Evolutionary conservation across 208 protist genomes (phyloP), one percentile per base, ranked within the genome.

Genomic region (Herpetomonas samuelpessoai): DNA sequence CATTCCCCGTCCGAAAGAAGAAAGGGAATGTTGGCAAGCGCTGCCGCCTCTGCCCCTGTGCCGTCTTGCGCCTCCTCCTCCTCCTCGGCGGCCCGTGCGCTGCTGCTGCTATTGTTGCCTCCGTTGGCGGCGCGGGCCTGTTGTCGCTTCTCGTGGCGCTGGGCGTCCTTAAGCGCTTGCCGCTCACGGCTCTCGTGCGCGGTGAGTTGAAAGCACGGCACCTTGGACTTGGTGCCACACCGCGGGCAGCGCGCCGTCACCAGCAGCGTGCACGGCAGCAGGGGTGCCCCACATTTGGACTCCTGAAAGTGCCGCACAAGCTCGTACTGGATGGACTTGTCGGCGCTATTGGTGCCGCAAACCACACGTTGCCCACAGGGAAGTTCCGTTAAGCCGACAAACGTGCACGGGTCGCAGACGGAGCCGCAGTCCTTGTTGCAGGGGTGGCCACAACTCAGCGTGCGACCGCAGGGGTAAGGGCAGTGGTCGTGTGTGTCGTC

Each of bases 301-400:
- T 76, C 52, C 70, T 91, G 76, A 53, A 91, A 96, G 70, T 96
- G 90, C 25, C 55, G 79, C 21, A 91, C 82, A 44, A 79, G 71
- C 38, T 60, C 57, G 68, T 80, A 84, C 55, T 48, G 60, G 45
- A 85, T 51, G 54, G 28, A 59, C 50, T 73, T 68, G 53, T 79
- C 75, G 27, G 49, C 27, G 44, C 74, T 71, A 53, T 74, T 75
- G 31, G 82, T 71, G 18, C 90, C 90, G 35, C 77, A 76, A 38
- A 93, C 70, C 22, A 93, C 86, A 9, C 76, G 71, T 72, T 96
- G 90, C 9, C 90, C 90, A 51, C 90, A 96, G 53, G 75, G 10
- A 29, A 96, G 79, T 56, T 88, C 73, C 3, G 56, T 54, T 35
- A 91, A 65, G 10, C 84, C 86, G 24, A 80, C 64, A 57, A 91